A percentile compares a stretch with the other conserved stretches of the same genome.
phyloP scores from a whole-genome alignment of 1,139 yeast genomes.

The Candida sp. region DNA sequence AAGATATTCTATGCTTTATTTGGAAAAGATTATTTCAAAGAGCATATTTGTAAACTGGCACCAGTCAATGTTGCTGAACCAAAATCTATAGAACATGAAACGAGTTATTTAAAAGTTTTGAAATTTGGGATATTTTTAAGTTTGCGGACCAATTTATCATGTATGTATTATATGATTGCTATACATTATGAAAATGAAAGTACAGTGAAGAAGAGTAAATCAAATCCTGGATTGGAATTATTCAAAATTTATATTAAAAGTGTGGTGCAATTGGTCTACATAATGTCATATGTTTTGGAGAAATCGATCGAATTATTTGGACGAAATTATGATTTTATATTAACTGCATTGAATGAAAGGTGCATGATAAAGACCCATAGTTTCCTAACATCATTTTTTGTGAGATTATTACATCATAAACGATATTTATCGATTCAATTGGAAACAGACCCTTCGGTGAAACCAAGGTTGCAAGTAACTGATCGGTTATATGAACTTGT shows the following conservation, averaged over 20 bases:
- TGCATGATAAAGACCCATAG: constrained; percentile 44
- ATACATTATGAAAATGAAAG: constrained; percentile 38
- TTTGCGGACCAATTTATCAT: constrained; percentile 40
- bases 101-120: constrained; percentile 26
- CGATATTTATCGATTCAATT: constrained; percentile 26
- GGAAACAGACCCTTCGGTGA: constrained; percentile 16
- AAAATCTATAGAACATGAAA: constrained; percentile 16
- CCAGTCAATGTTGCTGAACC: constrained; percentile 11
- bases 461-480: constrained; percentile 29
- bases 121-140: constrained; percentile 35
- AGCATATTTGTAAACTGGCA: constrained; percentile 35
- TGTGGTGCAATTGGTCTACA: constrained; percentile 43
- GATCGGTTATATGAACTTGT: constrained; percentile 34
- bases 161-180: constrained; percentile 42
- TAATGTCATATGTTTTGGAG: constrained; percentile 44
- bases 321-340: constrained; percentile 33
- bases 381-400: constrained; percentile 39
- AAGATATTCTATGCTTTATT: constrained; percentile 33
- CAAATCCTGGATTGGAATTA: constrained; percentile 41
- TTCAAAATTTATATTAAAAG: constrained; percentile 42
- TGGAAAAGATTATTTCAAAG: constrained; percentile 44
- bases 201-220: constrained; percentile 24
- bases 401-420: constrained; percentile 39
- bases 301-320: constrained; percentile 44
- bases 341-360: constrained; percentile 39